These are phyloP conservation scores for Populus alba DNA, from an alignment of 345 rosid genomes.

Conservation along the genomic window DNA sequence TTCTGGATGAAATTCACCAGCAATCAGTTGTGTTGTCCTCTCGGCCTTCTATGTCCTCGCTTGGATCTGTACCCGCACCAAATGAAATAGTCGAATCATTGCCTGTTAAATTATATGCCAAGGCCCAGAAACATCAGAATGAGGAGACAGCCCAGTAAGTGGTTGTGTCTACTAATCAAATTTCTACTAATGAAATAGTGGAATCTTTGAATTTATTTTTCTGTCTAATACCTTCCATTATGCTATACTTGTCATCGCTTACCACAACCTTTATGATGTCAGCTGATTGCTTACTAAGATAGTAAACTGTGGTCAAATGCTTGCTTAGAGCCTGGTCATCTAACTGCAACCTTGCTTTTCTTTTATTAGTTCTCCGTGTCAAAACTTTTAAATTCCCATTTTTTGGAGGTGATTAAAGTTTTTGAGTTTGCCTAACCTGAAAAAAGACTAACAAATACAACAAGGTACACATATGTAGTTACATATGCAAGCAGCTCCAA, in stretches of 20 bases:
- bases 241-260: not conserved
- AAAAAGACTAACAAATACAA: not conserved
- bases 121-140: conserved; percentile 49
- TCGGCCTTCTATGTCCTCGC: conserved; percentile 75
- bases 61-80: conserved; percentile 97
- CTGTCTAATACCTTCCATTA: not conserved
- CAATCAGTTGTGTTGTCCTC: conserved; percentile 93
- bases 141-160: conserved; percentile 86
- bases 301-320: too few relatives aligned
- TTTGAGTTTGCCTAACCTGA: not conserved
- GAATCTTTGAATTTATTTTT: not conserved
- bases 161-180: not conserved
- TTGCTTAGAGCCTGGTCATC: not conserved
- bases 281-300: not conserved
- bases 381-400: not conserved
- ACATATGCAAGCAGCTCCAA: not conserved
- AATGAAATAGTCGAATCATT: conserved; percentile 79
- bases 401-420: not conserved
- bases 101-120: conserved; percentile 59
- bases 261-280: not conserved
- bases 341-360: too few relatives aligned
- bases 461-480: not conserved
- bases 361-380: not conserved
- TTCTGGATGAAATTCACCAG: conserved; percentile 99
- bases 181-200: not conserved